A percentile compares a stretch with the other conserved stretches of the same genome.
Conservation (phyloP, 495 filamentous ascomycete species). For the Neurospora sp. region DNA sequence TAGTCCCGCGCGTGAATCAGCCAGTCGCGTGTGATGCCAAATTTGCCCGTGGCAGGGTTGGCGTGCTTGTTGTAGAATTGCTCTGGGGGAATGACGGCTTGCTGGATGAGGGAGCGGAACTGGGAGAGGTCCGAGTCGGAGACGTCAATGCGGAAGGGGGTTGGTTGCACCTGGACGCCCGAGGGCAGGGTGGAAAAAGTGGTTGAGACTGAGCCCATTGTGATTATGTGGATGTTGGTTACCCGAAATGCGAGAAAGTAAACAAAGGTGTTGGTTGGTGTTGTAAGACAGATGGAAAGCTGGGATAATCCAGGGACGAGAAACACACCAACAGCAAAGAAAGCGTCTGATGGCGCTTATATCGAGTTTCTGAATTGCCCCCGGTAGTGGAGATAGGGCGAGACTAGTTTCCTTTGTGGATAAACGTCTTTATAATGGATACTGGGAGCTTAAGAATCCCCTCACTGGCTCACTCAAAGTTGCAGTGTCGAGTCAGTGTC, state of each 20-base stretch:
- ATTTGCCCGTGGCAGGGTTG: conserved; percentile 18
- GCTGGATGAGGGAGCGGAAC: conserved; percentile 3
- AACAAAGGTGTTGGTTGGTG: background rate
- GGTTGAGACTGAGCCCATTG: background rate
- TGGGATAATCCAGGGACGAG: background rate
- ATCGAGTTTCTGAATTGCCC: background rate
- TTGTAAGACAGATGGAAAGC: background rate
- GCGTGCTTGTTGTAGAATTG: conserved; percentile 13
- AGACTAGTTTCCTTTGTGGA: background rate
- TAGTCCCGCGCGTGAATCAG: conserved; percentile 40
- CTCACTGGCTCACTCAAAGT: background rate
- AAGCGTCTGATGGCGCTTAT: background rate
- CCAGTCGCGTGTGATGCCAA: conserved; percentile 50
- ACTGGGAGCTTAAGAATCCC: background rate
- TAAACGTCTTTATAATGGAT: background rate
- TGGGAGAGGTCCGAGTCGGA: conserved; percentile 3
- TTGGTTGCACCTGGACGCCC: conserved; percentile 4
- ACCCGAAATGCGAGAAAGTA: background rate
- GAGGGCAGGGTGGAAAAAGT: background rate
- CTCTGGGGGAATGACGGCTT: background rate
- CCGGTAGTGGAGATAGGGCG: background rate
- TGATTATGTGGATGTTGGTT: background rate
- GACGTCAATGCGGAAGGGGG: conserved; percentile 5
- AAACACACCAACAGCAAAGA: background rate
- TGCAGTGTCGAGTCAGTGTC: background rate